Percentiles rank a stretch among this genome's conserved stretches.
Evolutionary conservation across 2,329 filamentous ascomycete species (phyloP).

Genomic region (Cercospora citrullina): DNA sequence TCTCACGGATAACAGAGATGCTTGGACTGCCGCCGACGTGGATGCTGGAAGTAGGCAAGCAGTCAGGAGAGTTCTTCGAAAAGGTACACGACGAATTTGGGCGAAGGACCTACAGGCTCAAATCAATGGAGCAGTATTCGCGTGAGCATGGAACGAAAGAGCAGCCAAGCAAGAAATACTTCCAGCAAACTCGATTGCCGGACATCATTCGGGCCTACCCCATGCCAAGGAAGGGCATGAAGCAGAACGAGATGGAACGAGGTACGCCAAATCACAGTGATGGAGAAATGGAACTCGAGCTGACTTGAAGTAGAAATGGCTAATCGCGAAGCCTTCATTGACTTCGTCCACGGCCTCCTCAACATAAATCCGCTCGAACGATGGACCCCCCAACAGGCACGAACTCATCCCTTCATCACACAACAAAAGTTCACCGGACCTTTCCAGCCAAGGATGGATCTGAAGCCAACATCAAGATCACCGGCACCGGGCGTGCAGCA

Average conservation of each 20-base stretch:
- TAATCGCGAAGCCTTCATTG: conserved; percentile 94
- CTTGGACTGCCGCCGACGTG: conserved; percentile 92
- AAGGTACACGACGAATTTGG: conserved; percentile 90
- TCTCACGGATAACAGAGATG: conserved; percentile 97
- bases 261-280: conserved; percentile 58
- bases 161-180: conserved; percentile 99
- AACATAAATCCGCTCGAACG: conserved; percentile 94
- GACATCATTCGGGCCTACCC: conserved; percentile 98
- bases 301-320: conserved; percentile 76
- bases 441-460: conserved; percentile 95
- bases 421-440: conserved; percentile 96
- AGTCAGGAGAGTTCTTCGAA: conserved; percentile 95
- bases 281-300: conserved; percentile 9
- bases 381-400: conserved; percentile 97
- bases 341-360: conserved; percentile 90
- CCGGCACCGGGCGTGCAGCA: conserved; percentile 92
- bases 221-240: conserved; percentile 99
- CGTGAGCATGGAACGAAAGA: conserved; percentile 95
- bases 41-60: conserved; percentile 99
- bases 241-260: conserved; percentile 91
- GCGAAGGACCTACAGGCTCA: conserved; percentile 83
- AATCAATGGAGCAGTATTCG: conserved; percentile 97
- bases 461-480: conserved; percentile 86
- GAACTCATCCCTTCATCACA: conserved; percentile 96
- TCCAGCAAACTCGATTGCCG: conserved; percentile 87